Evolutionary conservation across 805 yeast species (phyloP).

Genomic region (Nematodospora valgi): DNA sequence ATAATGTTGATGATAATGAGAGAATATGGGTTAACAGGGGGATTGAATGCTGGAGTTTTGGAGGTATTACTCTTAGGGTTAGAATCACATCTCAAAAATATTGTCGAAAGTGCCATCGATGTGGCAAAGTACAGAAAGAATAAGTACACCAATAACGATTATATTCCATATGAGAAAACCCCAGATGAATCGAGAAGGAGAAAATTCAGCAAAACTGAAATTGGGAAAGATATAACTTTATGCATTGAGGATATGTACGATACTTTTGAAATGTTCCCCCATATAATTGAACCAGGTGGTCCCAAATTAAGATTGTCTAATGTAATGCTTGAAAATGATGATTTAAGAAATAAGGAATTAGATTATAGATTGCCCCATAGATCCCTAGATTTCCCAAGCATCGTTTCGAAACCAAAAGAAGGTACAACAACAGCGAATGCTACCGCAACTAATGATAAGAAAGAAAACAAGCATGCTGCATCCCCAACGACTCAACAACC

Average conservation of each 20-base stretch:
- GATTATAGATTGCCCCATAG: conserved; percentile 28
- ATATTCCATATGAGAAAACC: conserved; percentile 16
- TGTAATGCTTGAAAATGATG: conserved; percentile 58
- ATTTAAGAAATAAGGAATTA: conserved; percentile 18
- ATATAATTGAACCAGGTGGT: conserved; percentile 61
- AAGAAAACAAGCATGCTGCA: background rate
- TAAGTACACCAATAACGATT: conserved; percentile 38
- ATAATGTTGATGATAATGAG: conserved; percentile 80
- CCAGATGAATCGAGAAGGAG: conserved; percentile 15
- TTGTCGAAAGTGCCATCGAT: conserved; percentile 73
- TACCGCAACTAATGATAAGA: background rate
- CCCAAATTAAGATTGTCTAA: conserved; percentile 49
- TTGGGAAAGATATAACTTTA: conserved; percentile 34
- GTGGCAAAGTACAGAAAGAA: conserved; percentile 59
- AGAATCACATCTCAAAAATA: conserved; percentile 71
- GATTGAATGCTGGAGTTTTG: conserved; percentile 71
- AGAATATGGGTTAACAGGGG: conserved; percentile 85
- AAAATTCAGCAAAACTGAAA: conserved; percentile 3
- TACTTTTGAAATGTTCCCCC: conserved; percentile 62
- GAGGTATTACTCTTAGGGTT: conserved; percentile 78
- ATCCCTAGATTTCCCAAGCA: background rate
- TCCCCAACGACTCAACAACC: conserved; percentile 8
- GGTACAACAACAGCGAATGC: background rate
- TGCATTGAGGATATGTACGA: conserved; percentile 67
- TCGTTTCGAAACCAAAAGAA: background rate